Percentiles rank a stretch among this genome's conserved stretches.
These are phyloP conservation scores for Pugionium cornutum DNA, from an alignment of 345 rosid genomes.

Conservation along the genomic window DNA sequence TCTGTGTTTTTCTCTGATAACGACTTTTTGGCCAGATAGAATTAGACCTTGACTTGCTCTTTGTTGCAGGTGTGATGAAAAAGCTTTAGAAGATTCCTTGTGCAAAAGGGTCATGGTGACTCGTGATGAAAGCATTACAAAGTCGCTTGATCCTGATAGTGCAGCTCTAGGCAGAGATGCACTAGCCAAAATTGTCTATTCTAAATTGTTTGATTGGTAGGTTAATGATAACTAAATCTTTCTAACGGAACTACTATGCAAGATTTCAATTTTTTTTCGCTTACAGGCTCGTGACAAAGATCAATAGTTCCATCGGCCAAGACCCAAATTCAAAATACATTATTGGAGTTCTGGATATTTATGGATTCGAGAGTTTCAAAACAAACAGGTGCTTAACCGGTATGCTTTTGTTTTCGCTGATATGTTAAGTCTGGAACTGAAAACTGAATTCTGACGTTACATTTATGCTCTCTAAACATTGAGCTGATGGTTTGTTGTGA, in stretches of 20 bases:
- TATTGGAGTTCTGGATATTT: constrained; percentile 96
- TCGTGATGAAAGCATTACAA: constrained; percentile 94
- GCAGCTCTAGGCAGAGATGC: constrained; percentile 92
- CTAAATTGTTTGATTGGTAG: constrained; percentile 95
- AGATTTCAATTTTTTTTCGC: constrained; percentile 9
- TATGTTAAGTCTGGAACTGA: constrained; percentile 28
- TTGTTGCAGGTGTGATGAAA: constrained; percentile 81
- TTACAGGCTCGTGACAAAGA: constrained; percentile 87
- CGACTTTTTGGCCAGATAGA: constrained; percentile 30
- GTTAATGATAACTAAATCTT: constrained; percentile 14
- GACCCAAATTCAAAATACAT: constrained; percentile 75
- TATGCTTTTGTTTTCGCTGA: constrained; percentile 59
- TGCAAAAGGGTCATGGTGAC: constrained; percentile 95
- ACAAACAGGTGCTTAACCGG: constrained; percentile 97
- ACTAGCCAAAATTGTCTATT: constrained; percentile 87
- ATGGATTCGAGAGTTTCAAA: constrained; percentile 99
- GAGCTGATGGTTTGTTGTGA: constrained; percentile 21
- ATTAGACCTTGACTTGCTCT: constrained; percentile 25
- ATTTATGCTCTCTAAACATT: constrained; percentile 19
- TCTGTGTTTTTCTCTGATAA: constrained; percentile 26
- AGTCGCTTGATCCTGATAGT: constrained; percentile 82
- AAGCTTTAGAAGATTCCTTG: constrained; percentile 82
- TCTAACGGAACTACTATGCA: not conserved
- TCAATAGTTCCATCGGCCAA: constrained; percentile 88
- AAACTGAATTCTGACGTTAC: constrained; percentile 5